phyloP scores from a whole-genome alignment of 116 monocot genomes.

The Iris pallida region DNA sequence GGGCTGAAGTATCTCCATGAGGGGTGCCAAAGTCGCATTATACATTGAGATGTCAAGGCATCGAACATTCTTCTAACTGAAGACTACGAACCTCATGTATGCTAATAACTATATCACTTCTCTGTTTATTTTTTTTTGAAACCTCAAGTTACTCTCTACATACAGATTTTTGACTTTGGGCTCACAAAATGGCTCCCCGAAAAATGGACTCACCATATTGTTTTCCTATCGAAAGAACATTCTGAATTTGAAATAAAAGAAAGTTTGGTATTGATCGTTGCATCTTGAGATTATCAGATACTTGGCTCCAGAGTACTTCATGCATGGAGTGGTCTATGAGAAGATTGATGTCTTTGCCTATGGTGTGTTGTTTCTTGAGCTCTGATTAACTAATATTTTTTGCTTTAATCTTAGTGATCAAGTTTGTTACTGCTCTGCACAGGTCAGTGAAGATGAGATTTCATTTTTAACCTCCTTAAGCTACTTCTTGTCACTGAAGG shows the following conservation, averaged over 20 bases:
- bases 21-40: conserved; percentile 64
- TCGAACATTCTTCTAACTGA: conserved; percentile 68
- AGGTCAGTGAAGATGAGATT: conserved; percentile 26
- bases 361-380: conserved; percentile 73
- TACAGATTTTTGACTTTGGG: conserved; percentile 79
- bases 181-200: conserved; percentile 83
- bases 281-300: conserved; percentile 26
- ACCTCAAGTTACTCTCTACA: neutral
- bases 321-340: conserved; percentile 75
- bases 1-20: conserved; percentile 73
- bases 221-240: conserved; percentile 83
- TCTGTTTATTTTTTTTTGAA: neutral
- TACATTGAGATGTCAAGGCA: conserved; percentile 80
- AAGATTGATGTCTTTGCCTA: conserved; percentile 77
- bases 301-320: conserved; percentile 77
- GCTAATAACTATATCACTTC: neutral
- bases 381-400: conserved; percentile 3
- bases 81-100: conserved; percentile 68
- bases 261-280: neutral
- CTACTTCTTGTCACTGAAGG: conserved; percentile 16
- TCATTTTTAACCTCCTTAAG: conserved; percentile 19
- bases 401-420: neutral
- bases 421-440: neutral
- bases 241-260: neutral
- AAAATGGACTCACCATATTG: conserved; percentile 55